Evolutionary conservation across 169 alveolate species (phyloP), one percentile per base, ranked within the genome.

Genomic region (Plasmodium relictum): DNA sequence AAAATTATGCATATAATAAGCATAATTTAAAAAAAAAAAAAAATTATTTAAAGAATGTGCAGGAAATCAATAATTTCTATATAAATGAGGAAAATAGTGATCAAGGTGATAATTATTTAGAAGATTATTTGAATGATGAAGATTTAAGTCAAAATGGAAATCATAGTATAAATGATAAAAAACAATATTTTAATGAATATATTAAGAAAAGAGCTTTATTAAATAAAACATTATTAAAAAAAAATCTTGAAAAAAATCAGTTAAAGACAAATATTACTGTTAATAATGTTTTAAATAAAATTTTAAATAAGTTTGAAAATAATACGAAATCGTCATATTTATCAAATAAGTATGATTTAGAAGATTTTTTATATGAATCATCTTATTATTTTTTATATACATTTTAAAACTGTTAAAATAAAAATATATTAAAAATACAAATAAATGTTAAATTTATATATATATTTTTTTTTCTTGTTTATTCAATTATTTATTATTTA

Each of bases 381-480:
- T 83, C 63, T 31, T 83, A 83, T 62, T 83, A 83, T 61, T 83
- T 83, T 42, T 72, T 72, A 59, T 72, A 72, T 37, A 50, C 86
- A 14, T 31, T 72, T 14, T 72, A 42, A 72, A 18, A 6, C 14
- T 54, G 14, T 54, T 54, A 54, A 18, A 18, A 54, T 12, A 54
- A 54, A 18, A 54, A 54, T 12, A 54, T 54, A 31, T 54, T 54
- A 54, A 16, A 18, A 18, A 54, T 61, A 59, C 12, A 20, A 0
- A 14, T 8, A 31, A 20, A 61, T 16, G 42, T 12, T 70, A 22
- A 48, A 26, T 26, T 2, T 37, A 65, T 37, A 12, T 63, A 0
- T 63, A 14, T 63, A n/a, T 63, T 7, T 65, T 65, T 14, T 65
- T 31, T 65, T 65, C 31, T 31, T 65, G 44, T 48, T 26, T 14